Conservation (phyloP, 768 basidiomycete genomes). For the Psilocybe subaeruginosa region DNA sequence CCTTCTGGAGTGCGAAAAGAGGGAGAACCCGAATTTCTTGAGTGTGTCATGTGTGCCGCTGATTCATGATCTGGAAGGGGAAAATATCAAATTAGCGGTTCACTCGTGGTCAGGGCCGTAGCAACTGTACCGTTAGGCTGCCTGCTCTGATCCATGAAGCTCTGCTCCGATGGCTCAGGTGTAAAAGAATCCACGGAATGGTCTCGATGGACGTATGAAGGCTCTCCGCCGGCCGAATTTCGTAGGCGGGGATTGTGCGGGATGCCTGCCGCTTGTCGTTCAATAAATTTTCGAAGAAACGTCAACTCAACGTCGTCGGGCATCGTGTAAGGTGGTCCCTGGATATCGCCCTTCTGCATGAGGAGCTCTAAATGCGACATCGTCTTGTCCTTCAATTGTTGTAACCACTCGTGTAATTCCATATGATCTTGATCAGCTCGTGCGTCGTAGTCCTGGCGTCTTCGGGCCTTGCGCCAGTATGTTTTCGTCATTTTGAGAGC, state of each 20-base stretch:
- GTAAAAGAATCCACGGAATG: slow-evolving; percentile 50
- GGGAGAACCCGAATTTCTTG: slow-evolving; percentile 54
- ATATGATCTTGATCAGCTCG: slow-evolving; percentile 88
- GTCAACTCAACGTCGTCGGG: slow-evolving; percentile 76
- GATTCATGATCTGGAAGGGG: slow-evolving; percentile 36
- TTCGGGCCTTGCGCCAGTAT: slow-evolving; percentile 81
- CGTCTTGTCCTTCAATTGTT: slow-evolving; percentile 86
- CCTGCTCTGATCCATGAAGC: slow-evolving; percentile 39
- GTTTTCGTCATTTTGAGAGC: slow-evolving; percentile 86
- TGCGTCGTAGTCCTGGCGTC: slow-evolving; percentile 84
- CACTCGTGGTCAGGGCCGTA: slow-evolving; percentile 9
- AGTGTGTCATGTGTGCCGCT: slow-evolving; percentile 35
- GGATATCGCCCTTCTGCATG: slow-evolving; percentile 88
- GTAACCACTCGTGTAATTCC: slow-evolving; percentile 87
- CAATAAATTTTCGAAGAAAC: slow-evolving; percentile 83
- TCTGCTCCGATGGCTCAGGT: slow-evolving; percentile 51
- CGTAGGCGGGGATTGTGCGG: slow-evolving; percentile 83
- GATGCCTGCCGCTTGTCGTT: slow-evolving; percentile 73
- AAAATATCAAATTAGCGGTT: slow-evolving; percentile 1
- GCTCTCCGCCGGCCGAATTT: slow-evolving; percentile 42
- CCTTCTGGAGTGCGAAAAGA: slow-evolving; percentile 53
- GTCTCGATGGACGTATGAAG: slow-evolving; percentile 41
- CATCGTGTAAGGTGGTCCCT: slow-evolving; percentile 82
- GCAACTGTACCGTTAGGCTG: slow-evolving; percentile 32
- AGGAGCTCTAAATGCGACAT: slow-evolving; percentile 87